Percentiles rank a stretch among this genome's conserved stretches.
These are phyloP conservation scores for Puccinia horiana DNA, from an alignment of 1,284 basidiomycete species.

Conservation along the genomic window DNA sequence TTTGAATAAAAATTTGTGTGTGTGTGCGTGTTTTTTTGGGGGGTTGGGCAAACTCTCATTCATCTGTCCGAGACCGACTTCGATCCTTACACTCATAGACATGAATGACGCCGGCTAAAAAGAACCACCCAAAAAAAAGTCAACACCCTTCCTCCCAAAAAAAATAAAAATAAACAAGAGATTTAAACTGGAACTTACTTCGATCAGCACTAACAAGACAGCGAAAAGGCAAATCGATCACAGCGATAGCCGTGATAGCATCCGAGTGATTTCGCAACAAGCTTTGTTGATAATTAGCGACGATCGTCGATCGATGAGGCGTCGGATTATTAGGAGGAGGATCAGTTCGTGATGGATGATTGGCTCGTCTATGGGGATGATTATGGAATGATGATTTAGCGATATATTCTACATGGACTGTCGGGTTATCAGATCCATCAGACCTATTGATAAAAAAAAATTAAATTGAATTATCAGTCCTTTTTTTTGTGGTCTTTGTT, in stretches of 20 bases:
- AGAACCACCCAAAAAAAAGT: neutral
- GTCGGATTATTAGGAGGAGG: constrained; percentile 43
- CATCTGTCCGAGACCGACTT: neutral
- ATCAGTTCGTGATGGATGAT: constrained; percentile 26
- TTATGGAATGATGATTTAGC: constrained; percentile 30
- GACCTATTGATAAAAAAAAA: constrained; percentile 7
- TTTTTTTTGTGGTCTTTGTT: neutral
- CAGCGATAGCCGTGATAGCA: constrained; percentile 74
- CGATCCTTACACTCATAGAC: constrained; percentile 40
- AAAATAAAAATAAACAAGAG: neutral
- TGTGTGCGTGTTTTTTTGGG: neutral
- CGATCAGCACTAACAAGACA: constrained; percentile 79
- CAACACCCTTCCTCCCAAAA: neutral
- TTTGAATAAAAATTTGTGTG: no score
- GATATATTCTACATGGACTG: constrained; percentile 41
- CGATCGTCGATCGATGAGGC: constrained; percentile 70
- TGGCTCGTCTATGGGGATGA: constrained; percentile 44
- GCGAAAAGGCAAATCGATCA: constrained; percentile 81
- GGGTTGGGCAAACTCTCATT: neutral
- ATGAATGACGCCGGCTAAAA: constrained; percentile 35
- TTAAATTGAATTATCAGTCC: neutral
- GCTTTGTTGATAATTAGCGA: constrained; percentile 75
- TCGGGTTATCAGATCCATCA: constrained; percentile 49
- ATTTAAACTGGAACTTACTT: no score
- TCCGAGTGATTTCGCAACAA: constrained; percentile 78